Evolutionary conservation across 768 basidiomycete genomes (phyloP).

Genomic region (Mycena indigotica): DNA sequence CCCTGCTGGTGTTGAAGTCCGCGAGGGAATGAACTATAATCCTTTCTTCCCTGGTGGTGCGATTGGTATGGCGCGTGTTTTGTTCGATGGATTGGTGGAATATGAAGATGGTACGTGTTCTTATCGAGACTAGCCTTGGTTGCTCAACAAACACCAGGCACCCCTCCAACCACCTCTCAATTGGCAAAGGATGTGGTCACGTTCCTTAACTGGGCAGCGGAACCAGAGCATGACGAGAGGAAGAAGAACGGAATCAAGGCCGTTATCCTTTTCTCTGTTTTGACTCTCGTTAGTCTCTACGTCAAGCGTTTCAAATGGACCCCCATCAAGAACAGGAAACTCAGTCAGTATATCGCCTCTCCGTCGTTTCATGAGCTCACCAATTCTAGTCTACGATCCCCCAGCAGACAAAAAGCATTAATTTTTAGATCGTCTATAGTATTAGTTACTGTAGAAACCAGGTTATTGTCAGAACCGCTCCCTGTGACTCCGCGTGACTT

Average conservation of each 20-base stretch:
- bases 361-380: conserved; percentile 3
- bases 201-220: conserved; percentile 95
- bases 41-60: conserved; percentile 99
- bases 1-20: conserved; percentile 91
- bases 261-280: conserved; percentile 85
- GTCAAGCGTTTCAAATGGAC: conserved; percentile 97
- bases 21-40: conserved; percentile 99
- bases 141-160: conserved; percentile 68
- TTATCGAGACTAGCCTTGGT: too few species aligned
- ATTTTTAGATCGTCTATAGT: conserved; percentile 39
- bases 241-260: conserved; percentile 98
- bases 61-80: conserved; percentile 95
- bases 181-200: conserved; percentile 99
- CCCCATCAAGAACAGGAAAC: conserved; percentile 90
- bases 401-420: conserved; percentile 59
- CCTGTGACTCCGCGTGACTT: neutral
- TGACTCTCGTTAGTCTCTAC: conserved; percentile 81
- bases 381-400: conserved; percentile 57
- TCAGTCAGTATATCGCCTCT: conserved; percentile 54
- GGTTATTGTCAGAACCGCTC: conserved; percentile 8
- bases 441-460: conserved; percentile 11
- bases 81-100: conserved; percentile 96
- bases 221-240: conserved; percentile 96
- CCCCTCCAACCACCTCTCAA: conserved; percentile 94
- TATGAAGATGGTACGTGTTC: conserved; percentile 81